Base-by-base conservation (phyloP, 257 asterid genomes). In the Lantana camara region DNA sequence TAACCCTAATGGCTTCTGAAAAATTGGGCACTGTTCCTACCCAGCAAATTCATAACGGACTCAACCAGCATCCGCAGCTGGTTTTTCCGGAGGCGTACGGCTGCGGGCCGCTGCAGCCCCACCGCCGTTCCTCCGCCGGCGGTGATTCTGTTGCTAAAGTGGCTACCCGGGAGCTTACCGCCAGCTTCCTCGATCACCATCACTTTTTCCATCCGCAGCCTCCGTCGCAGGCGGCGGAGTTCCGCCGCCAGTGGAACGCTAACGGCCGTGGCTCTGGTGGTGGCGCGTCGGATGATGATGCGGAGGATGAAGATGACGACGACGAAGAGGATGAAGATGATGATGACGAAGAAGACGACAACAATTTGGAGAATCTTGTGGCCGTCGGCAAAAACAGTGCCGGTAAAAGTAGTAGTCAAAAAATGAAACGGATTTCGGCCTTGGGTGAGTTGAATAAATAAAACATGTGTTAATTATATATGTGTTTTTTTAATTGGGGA, bases 221-320 rank as follows among this genome's bases (percentile, higher is more conserved):
- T 35, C 63, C 67, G 10, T 70, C 73, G 17, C 83, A 71, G 30
- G 34, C 79, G 24, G 23, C 79, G 12, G 80, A 81, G 35, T 86
- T 84, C 62, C 86, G 85, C 70, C 81, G 67, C 60, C 83, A 76
- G 27, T 87, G 95, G 97, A 78, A 50, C 13, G 67, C 73, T 57
- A 69, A 57, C 51, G 63, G 77, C 55, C 83, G 84, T 22, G 57
- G 81, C 64, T 77, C 90, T 60, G 79, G 83, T 27, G 88, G 84
- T n/a, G 92, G 82, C 60, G 93, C 76, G 59, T 79, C 90, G 58
- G 95, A 83, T 32, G 91, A 74, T 12, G 89, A 84, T 1, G 88
- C 77, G 1, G 73, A 2, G 47, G 83, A 64, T 7, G 84, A 60
- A 13, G 85, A 77, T 0, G 17, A 60, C 10, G 53, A 27, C 32